These are phyloP conservation scores for Echium plantagineum DNA, from an alignment of 257 asterid genomes.

Conservation along the genomic window DNA sequence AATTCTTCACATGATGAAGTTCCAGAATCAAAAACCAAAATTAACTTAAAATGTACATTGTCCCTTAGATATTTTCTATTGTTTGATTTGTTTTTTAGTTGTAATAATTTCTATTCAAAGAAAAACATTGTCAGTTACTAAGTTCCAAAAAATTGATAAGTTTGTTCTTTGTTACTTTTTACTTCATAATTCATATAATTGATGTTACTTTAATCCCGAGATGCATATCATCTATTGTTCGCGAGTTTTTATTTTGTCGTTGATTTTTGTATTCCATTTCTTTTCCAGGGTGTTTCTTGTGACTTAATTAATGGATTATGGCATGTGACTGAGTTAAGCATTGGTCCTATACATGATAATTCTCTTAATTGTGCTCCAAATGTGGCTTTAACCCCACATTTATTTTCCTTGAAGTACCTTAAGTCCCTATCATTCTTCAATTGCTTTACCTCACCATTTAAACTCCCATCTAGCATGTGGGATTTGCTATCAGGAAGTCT, in stretches of 20 bases:
- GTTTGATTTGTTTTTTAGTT: background rate
- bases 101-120: background rate
- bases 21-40: background rate
- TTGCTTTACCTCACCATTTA: constrained; percentile 48
- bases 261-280: constrained; percentile 6
- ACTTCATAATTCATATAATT: no score
- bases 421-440: constrained; percentile 63
- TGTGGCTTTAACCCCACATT: constrained; percentile 38
- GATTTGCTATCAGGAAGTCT: constrained; percentile 34
- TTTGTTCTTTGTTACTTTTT: no score
- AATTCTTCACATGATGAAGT: background rate
- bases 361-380: constrained; percentile 62
- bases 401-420: constrained; percentile 51
- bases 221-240: background rate
- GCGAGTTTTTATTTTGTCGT: background rate
- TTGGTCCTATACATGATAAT: constrained; percentile 84
- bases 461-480: constrained; percentile 55
- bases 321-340: constrained; percentile 67
- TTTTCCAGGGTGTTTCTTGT: constrained; percentile 83
- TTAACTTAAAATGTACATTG: background rate
- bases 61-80: no score
- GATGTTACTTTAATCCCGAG: no score
- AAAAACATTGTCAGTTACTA: background rate
- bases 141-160: no score
- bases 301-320: constrained; percentile 75